phyloP scores from a whole-genome alignment of 768 basidiomycete genomes.

The Daedaleopsis sinensis region DNA sequence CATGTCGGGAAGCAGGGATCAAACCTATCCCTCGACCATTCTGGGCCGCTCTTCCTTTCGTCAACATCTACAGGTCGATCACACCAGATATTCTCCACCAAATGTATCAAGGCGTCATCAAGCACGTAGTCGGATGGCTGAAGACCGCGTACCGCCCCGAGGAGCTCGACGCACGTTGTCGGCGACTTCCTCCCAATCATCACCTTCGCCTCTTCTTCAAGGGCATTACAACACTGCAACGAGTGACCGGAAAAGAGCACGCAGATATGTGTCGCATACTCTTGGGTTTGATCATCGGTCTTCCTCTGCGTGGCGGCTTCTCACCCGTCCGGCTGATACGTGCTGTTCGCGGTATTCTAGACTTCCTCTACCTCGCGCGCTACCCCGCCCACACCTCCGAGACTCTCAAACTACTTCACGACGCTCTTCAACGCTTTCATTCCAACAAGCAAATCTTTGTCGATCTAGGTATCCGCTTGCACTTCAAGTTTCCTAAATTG shows the following conservation, averaged over 20 bases:
- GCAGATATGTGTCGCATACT: no score
- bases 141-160: slow-evolving; percentile 4
- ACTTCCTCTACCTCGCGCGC: slow-evolving; percentile 31
- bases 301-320: slow-evolving; percentile 5
- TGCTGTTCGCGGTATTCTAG: slow-evolving; percentile 23
- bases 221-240: slow-evolving; percentile 24
- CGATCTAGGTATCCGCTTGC: slow-evolving; percentile 20
- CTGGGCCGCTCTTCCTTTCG: slow-evolving; percentile 28
- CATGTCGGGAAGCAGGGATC: slow-evolving; percentile 20
- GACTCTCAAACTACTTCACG: slow-evolving; percentile 15
- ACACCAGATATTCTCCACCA: slow-evolving; percentile 35
- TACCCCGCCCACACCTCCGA: slow-evolving; percentile 22
- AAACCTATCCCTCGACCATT: slow-evolving; percentile 28
- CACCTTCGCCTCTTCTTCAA: slow-evolving; percentile 24
- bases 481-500: slow-evolving; percentile 30
- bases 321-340: slow-evolving; percentile 16
- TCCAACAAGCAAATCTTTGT: slow-evolving; percentile 25
- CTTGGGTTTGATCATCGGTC: slow-evolving; percentile 20
- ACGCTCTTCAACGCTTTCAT: slow-evolving; percentile 23
- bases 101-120: slow-evolving; percentile 32
- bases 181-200: slow-evolving; percentile 24
- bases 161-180: slow-evolving; percentile 24
- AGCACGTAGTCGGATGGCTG: slow-evolving; percentile 31
- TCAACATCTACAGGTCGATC: slow-evolving; percentile 27
- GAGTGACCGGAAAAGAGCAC: slow-evolving; percentile 29